Base-by-base conservation (phyloP, 352 stramenopile genomes). In the Phytophthora melonis region DNA sequence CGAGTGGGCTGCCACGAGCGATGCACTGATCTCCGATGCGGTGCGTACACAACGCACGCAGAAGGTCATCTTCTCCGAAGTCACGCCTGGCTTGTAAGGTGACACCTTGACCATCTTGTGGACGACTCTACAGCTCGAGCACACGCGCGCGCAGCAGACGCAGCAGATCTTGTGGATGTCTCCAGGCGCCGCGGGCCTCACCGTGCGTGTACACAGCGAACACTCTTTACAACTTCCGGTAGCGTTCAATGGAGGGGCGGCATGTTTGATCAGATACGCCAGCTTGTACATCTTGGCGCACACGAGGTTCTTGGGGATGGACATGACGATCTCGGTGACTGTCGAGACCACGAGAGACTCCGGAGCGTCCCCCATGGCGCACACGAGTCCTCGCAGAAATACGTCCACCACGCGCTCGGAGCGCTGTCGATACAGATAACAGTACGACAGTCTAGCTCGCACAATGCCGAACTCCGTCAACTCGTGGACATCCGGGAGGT, bases 211-310 rank as follows among this genome's bases (percentile, higher is more conserved):
- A 18, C 70, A 77, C 1, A 77, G 5, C 0, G 58, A 21, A 34
- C 69, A 76, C 6, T 36, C 2, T 14, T 47, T 69, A 11, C 27
- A 43, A 39, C 19, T 34, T 7, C 41, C 32, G 9, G 25, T 21
- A 21, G 45, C 13, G 18, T 63, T 77, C 53, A 27, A 19, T 16
- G 70, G 58, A 25, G 53, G 70, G 4, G n/a, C 70, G 3, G 77
- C 62, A 8, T 68, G 43, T 30, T 69, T 65, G 23, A 77, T 23
- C 11, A 73, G 41, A 27, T 73, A 69, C 10, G 50, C 58, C 60
- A 90, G 62, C 67, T 90, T 90, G 68, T 83, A 84, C 68, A 84
- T 78, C 54, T 88, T 80, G 3, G 80, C 74, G 52, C 78, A 86
- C 34, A 80, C 49, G 1, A 89, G 63, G 43, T 83, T 87, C 70